phyloP scores from a whole-genome alignment of 257 asterid species.

The Buddleja alternifolia region DNA sequence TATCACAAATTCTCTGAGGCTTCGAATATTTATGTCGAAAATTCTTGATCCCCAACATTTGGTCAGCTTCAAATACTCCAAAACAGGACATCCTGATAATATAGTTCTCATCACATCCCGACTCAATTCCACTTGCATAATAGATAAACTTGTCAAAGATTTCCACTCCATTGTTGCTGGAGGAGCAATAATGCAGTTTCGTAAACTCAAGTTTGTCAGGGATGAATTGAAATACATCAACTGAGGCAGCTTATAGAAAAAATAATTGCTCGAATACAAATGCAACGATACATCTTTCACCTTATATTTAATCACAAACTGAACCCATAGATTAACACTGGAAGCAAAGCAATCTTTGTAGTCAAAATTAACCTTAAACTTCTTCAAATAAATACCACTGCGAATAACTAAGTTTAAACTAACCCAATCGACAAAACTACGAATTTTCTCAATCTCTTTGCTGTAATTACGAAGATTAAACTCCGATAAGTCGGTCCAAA shows the following conservation, averaged over 20 bases:
- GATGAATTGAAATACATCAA: constrained; percentile 5
- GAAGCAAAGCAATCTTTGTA: constrained; percentile 1
- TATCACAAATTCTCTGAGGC: not conserved
- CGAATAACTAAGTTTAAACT: not conserved
- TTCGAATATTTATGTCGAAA: not conserved
- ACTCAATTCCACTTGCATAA: not conserved
- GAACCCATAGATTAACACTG: no score
- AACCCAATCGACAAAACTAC: not conserved
- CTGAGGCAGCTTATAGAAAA: not conserved
- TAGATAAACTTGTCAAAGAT: not conserved
- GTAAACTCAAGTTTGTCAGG: not conserved
- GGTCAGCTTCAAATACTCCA: not conserved
- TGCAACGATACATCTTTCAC: constrained; percentile 15
- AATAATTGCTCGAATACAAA: not conserved
- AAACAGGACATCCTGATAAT: constrained; percentile 27
- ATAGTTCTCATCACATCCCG: not conserved
- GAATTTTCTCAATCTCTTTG: not conserved
- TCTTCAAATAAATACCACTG: not conserved
- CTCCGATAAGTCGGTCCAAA: constrained; percentile 16
- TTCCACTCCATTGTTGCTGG: constrained; percentile 15
- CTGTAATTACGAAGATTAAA: not conserved
- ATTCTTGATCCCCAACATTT: not conserved
- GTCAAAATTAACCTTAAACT: not conserved
- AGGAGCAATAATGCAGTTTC: not conserved
- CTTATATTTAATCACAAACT: constrained; percentile 17